Evolutionary conservation across 208 protist species (phyloP).

Genomic region (Herpetomonas samuelpessoai): DNA sequence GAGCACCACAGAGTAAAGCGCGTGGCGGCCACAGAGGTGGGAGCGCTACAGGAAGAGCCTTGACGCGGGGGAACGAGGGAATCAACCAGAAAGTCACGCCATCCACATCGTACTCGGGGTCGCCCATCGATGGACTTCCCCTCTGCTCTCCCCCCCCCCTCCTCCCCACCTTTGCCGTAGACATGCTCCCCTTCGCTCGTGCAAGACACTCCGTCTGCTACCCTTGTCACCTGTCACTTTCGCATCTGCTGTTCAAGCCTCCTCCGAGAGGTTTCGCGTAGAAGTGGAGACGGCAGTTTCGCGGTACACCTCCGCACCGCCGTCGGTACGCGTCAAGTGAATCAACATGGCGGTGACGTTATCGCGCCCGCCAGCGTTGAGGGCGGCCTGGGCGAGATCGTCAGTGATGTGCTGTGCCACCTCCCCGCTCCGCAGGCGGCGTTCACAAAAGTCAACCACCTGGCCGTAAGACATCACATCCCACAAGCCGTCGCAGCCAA

Average conservation of each 20-base stretch:
- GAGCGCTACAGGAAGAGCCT: no score
- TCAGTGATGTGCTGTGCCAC: slow-evolving; percentile 57
- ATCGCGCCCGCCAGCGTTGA: slow-evolving; percentile 83
- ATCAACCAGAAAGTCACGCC: no score
- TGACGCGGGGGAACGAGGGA: no score
- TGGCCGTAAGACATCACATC: slow-evolving; percentile 92
- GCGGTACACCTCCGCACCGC: slow-evolving; percentile 28
- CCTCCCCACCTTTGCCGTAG: no score
- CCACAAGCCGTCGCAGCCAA: slow-evolving; percentile 94
- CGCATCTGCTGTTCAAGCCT: slow-evolving; percentile 9
- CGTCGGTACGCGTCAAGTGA: slow-evolving; percentile 26
- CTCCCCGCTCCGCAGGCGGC: slow-evolving; percentile 41
- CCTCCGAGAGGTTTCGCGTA: slow-evolving; percentile 31
- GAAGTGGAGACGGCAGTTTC: slow-evolving; percentile 51
- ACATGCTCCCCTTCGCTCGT: neutral
- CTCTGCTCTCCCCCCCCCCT: neutral
- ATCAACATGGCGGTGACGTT: slow-evolving; percentile 87
- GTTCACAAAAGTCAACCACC: slow-evolving; percentile 80
- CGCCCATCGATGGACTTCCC: no score
- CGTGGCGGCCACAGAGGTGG: no score
- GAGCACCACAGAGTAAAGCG: no score
- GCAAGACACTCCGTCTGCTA: slow-evolving; percentile 1
- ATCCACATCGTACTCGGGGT: no score
- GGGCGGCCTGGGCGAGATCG: slow-evolving; percentile 65
- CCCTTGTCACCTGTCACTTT: slow-evolving; percentile 4